These are phyloP conservation scores for Boletus eberwhitei DNA, from an alignment of 768 basidiomycete genomes.

Conservation along the genomic window DNA sequence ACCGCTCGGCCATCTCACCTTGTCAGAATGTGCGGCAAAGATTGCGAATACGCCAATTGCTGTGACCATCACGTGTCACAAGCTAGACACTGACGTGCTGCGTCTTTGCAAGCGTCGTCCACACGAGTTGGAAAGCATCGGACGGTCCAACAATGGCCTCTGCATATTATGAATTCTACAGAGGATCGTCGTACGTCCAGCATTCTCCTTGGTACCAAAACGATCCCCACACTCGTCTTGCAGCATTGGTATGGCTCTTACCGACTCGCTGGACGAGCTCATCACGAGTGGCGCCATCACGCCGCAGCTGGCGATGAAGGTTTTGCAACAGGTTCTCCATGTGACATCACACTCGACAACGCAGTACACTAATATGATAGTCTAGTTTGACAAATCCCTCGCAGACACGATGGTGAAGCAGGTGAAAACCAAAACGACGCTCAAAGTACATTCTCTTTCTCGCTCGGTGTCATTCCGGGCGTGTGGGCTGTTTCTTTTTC, in stretches of 20 bases:
- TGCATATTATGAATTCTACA: constrained; percentile 91
- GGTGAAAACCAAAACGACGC: constrained; percentile 91
- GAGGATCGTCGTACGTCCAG: constrained; percentile 78
- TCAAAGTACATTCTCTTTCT: constrained; percentile 59
- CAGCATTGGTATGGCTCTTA: constrained; percentile 96
- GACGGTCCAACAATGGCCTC: constrained; percentile 58
- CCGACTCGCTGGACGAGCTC: constrained; percentile 97
- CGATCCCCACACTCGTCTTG: not conserved
- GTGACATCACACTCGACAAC: constrained; percentile 8
- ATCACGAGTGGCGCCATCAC: constrained; percentile 96
- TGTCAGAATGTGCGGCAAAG: accelerated
- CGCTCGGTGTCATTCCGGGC: not conserved
- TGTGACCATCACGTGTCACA: constrained; percentile 28
- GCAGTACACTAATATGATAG: constrained; percentile 12
- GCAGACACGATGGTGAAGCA: constrained; percentile 90
- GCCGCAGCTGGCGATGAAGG: constrained; percentile 97
- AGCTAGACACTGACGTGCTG: not conserved
- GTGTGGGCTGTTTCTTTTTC: not conserved
- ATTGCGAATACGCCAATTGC: accelerated
- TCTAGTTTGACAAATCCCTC: constrained; percentile 92
- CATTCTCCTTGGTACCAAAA: not conserved
- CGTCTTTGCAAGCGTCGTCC: constrained; percentile 6
- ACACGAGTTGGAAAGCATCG: constrained; percentile 5
- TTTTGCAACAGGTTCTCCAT: constrained; percentile 83
- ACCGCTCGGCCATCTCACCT: constrained; percentile 56